Percentiles rank a stretch among this genome's conserved stretches.
Evolutionary conservation across 306 rosid species (phyloP).

Genomic region (Argentina anserina): DNA sequence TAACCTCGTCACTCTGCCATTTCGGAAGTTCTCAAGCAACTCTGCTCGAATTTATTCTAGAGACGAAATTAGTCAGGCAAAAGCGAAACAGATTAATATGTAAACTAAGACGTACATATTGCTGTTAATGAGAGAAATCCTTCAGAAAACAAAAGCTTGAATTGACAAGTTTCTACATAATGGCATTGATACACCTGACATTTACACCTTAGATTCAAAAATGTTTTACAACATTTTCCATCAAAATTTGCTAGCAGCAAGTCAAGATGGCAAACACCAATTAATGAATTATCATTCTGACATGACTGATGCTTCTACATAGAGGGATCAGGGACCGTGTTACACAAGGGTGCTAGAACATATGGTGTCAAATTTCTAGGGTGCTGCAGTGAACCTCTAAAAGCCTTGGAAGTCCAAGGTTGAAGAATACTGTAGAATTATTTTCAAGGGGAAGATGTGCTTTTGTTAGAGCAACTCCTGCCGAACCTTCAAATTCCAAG

Average conservation of each 20-base stretch:
- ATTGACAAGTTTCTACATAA: not conserved
- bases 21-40: not conserved
- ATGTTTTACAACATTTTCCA: not conserved
- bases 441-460: too few relatives aligned
- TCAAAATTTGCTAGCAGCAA: not conserved
- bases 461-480: too few relatives aligned
- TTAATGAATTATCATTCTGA: too few relatives aligned
- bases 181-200: not conserved
- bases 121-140: not conserved
- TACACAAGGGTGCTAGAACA: not conserved
- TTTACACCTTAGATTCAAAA: too few relatives aligned
- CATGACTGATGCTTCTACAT: not conserved
- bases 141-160: not conserved
- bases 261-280: not conserved
- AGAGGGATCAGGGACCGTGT: too few relatives aligned
- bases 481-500: too few relatives aligned
- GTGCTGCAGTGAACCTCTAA: not conserved
- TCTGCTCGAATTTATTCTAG: not conserved
- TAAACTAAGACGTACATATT: not conserved
- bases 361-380: not conserved
- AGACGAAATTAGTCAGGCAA: not conserved
- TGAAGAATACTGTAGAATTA: too few relatives aligned
- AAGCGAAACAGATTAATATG: not conserved
- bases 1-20: not conserved
- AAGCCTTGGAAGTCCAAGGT: not conserved